Base-by-base conservation (phyloP, 305 asterid species). In the Fraxinus ornus region DNA sequence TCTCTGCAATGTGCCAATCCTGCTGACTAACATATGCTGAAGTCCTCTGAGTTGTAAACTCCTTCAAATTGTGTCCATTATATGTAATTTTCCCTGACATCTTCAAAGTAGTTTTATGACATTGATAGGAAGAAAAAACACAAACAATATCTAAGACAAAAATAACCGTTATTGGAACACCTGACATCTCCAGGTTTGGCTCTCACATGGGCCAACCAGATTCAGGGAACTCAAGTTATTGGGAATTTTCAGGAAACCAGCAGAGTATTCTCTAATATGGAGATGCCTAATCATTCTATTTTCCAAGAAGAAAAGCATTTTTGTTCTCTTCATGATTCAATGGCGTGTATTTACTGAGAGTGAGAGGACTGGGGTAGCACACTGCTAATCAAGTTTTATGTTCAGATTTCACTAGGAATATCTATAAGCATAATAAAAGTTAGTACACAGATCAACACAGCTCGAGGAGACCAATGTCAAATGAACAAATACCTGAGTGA, bases 1-100 rank as follows among this genome's bases (percentile, higher is more conserved):
- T 91, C 89, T 93, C 97, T 39, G 93, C 90, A 66, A 91, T 91
- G 89, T 91, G 97, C 85, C 90, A 88, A 86, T 93, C 97, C 85
- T 90, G 90, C 87, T 93, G 97, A 86, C 95, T 91, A 64, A 92
- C 91, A 75, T 93, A 91, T 24, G 95, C 88, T 82, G 95, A 86
- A 78, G 94, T 93, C 87, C 94, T 87, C 83, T 91, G 97, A 77
- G 97, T 93, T 80, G 90, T 89, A 86, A 91, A 93, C 86, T 91
- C 97, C 60, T 86, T 87, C 76, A 93, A 84, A 84, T 84, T 80
- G 81, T 93, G 94, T 80, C 97, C 95, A 64, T 93, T 93, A 80
- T 90, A 93, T 2, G 91, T 89, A 82, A 93, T 82, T 79, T 85
- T 86, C 86, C 97, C 97, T 81, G 97, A 88, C 88, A 90, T 87